These are phyloP conservation scores for Aspergillus fumigatiaffinis DNA, from an alignment of 2,329 filamentous ascomycete genomes.

Conservation along the genomic window DNA sequence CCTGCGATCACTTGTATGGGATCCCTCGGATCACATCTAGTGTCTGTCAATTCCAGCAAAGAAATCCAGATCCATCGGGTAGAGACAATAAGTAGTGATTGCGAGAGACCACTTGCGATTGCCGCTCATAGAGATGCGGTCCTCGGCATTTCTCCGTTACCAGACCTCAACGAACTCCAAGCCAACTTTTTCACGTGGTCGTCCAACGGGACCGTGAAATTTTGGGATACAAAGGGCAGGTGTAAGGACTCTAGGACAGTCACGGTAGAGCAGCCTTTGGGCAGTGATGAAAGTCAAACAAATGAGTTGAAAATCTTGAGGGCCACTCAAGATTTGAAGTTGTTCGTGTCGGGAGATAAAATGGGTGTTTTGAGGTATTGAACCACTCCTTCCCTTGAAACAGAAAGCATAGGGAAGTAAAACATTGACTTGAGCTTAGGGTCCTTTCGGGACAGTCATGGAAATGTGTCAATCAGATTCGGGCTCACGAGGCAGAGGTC, in stretches of 20 bases:
- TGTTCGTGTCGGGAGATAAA: conserved; percentile 79
- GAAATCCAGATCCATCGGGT: conserved; percentile 64
- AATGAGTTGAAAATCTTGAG: conserved; percentile 59
- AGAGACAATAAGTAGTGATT: conserved; percentile 28
- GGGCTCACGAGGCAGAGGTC: conserved; percentile 83
- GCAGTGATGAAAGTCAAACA: conserved; percentile 39
- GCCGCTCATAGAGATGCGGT: conserved; percentile 57
- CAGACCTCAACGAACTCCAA: conserved; percentile 55
- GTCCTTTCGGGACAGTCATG: conserved; percentile 49
- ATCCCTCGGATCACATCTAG: conserved; percentile 61
- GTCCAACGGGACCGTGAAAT: conserved; percentile 69
- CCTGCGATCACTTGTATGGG: conserved; percentile 62
- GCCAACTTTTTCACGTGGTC: conserved; percentile 90
- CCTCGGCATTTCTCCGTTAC: conserved; percentile 67
- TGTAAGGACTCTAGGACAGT: conserved; percentile 63
- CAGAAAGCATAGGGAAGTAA: neutral
- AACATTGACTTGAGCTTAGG: conserved; percentile 23
- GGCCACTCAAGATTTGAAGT: conserved; percentile 58
- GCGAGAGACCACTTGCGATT: conserved; percentile 38
- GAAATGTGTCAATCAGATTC: conserved; percentile 64
- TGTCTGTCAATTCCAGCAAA: conserved; percentile 71
- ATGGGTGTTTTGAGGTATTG: conserved; percentile 68
- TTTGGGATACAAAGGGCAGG: conserved; percentile 75
- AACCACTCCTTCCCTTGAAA: neutral
- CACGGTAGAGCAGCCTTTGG: conserved; percentile 60